Evolutionary conservation across 1,284 basidiomycete genomes (phyloP).

Genomic region (Mycena citricolor): DNA sequence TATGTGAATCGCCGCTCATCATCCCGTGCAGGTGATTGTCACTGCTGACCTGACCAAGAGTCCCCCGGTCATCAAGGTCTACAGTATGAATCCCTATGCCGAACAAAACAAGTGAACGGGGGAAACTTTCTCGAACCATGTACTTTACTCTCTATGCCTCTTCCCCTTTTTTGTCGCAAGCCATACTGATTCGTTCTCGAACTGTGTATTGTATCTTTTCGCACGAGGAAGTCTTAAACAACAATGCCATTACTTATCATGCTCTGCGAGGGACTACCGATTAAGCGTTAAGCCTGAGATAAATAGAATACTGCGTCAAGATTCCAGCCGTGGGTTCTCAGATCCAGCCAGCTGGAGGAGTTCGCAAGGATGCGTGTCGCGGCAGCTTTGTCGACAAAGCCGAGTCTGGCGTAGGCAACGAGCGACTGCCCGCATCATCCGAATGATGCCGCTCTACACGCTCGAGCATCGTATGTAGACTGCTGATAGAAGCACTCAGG

Average conservation of each 20-base stretch:
- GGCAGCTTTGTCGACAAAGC: constrained; percentile 30
- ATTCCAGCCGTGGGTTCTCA: constrained; percentile 25
- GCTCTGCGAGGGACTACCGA: no score
- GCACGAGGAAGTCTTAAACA: constrained; percentile 20
- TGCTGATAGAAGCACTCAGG: constrained; percentile 46
- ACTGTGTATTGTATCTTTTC: constrained; percentile 20
- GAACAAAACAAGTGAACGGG: constrained; percentile 43
- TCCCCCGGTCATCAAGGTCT: constrained; percentile 91
- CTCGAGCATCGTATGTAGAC: constrained; percentile 48
- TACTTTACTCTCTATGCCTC: constrained; percentile 13
- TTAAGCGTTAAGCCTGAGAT: no score
- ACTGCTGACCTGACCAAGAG: constrained; percentile 92
- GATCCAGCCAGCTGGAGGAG: constrained; percentile 53
- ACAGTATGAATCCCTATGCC: constrained; percentile 84
- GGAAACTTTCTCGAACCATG: constrained; percentile 25
- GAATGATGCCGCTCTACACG: constrained; percentile 34
- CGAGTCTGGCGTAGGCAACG: constrained; percentile 41
- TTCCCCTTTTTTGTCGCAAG: no score
- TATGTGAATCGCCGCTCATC: no score
- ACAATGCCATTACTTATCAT: constrained; percentile 7
- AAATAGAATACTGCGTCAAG: no score
- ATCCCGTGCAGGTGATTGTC: constrained; percentile 84
- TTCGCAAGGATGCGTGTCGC: constrained; percentile 29
- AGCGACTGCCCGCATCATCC: constrained; percentile 25
- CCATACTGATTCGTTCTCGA: constrained; percentile 19